Evolutionary conservation across 805 yeast genomes (phyloP).

Genomic region (Candida hungchunana): DNA sequence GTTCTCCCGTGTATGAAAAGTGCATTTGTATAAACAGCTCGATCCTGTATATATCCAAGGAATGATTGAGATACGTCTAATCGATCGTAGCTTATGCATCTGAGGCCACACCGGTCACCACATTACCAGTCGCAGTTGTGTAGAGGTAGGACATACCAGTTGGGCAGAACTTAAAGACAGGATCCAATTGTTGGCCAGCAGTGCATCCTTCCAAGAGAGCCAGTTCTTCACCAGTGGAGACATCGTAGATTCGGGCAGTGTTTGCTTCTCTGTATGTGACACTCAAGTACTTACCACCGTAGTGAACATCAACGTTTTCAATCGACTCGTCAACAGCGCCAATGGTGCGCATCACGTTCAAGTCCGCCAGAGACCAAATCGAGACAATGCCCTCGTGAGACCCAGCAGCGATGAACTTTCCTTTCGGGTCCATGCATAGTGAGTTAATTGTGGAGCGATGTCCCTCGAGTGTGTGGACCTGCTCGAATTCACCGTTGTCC

Average conservation of each 20-base stretch:
- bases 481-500: conserved; percentile 5
- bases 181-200: conserved; percentile 21
- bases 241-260: conserved; percentile 38
- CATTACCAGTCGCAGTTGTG: conserved; percentile 24
- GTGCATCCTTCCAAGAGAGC: conserved; percentile 16
- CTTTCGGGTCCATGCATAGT: conserved; percentile 48
- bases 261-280: conserved; percentile 39
- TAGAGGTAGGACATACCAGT: conserved; percentile 23
- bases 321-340: conserved; percentile 42
- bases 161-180: conserved; percentile 32
- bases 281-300: conserved; percentile 44
- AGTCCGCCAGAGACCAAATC: conserved; percentile 41
- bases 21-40: conserved; percentile 1
- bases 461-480: conserved; percentile 29
- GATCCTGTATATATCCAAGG: not conserved
- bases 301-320: conserved; percentile 34
- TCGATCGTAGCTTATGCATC: not conserved
- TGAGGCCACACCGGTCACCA: too few species aligned
- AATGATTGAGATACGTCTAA: not conserved
- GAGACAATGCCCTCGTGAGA: conserved; percentile 54
- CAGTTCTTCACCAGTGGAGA: conserved; percentile 23
- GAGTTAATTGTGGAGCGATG: conserved; percentile 50
- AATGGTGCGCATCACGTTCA: conserved; percentile 36
- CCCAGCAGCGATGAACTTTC: conserved; percentile 47
- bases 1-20: conserved; percentile 29